Evolutionary conservation across 2,329 filamentous ascomycete species (phyloP).

Genomic region (Alternaria burnsii): DNA sequence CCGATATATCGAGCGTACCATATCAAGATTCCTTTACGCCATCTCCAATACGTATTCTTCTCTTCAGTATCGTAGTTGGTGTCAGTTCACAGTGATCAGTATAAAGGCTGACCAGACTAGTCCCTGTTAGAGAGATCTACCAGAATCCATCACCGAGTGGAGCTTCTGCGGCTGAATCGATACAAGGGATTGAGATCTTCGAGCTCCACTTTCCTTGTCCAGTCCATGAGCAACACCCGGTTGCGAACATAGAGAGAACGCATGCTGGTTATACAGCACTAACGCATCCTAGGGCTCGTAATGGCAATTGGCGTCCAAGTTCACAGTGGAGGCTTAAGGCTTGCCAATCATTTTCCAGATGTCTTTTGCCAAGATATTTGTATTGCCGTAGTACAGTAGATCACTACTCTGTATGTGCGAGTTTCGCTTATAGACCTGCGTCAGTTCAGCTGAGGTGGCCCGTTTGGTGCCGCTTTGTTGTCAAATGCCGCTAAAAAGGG

Average conservation of each 20-base stretch:
- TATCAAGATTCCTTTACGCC: neutral
- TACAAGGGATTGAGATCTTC: neutral
- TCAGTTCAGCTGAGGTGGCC: neutral
- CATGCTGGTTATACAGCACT: neutral
- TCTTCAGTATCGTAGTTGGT: neutral
- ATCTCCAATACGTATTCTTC: neutral
- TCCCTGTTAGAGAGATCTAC: neutral
- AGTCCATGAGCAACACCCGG: neutral
- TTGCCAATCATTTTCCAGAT: neutral
- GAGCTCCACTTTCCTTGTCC: neutral
- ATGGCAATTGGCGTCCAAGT: neutral
- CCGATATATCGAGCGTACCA: neutral
- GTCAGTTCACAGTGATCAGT: neutral
- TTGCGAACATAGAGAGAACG: neutral
- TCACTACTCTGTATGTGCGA: neutral
- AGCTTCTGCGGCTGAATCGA: constrained; percentile 4
- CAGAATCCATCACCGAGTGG: neutral
- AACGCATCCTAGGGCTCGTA: neutral
- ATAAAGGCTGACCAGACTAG: neutral
- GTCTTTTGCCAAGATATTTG: neutral
- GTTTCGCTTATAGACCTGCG: neutral
- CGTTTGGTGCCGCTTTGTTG: neutral
- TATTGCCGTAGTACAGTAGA: neutral
- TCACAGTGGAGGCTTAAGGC: neutral
- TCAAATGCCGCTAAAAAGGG: neutral